Evolutionary conservation across 495 filamentous ascomycete species (phyloP), one percentile per base, ranked within the genome.

Genomic region (Gamarada debralockiae): DNA sequence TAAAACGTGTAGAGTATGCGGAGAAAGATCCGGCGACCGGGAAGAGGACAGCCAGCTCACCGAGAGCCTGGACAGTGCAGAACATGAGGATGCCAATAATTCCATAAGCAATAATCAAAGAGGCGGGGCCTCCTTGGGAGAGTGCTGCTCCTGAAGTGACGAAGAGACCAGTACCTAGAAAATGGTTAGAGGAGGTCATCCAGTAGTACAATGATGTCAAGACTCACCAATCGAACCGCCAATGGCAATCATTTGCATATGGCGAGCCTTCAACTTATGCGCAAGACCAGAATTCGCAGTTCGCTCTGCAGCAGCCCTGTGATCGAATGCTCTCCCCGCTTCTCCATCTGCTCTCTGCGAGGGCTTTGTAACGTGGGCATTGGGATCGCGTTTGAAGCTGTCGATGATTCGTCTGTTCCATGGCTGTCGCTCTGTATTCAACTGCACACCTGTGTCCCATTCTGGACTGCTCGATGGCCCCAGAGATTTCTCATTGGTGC

Each of bases 21-120:
- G 92, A 86, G 67, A 97, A 97, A 23, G 89, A 93, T 45, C 92
- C 92, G 34, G 92, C 88, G n/a, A 97, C 86, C 3, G 92, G 92
- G 65, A 42, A 89, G 60, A 55, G 31, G 13, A 97, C 92, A 24
- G 92, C 90, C 72, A 97, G 81, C 63, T 97, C 92, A 61, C 92
- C 92, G 33, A 97, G 76, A 6, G 90, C 90, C 52, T 97, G 92
- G 17, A 95, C 85, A 18, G 91, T 95, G 65, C 87, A 95, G 70
- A 89, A 97, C 61, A 97, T 70, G 88, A 97, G 95, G 60, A 79
- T 70, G 20, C 92, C 92, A 60, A 95, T 87, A 58, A 97, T 79
- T 40, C 71, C 65, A 64, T 90, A 97, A 21, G 88, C 86, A 47
- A 96, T 82, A 15, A 97, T 68, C n/a, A 97, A 67, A 0, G 91